Percentiles rank a stretch among this genome's conserved stretches.
Evolutionary conservation across 1,139 yeast species (phyloP).

Genomic region (Yamadazyma blattariae): DNA sequence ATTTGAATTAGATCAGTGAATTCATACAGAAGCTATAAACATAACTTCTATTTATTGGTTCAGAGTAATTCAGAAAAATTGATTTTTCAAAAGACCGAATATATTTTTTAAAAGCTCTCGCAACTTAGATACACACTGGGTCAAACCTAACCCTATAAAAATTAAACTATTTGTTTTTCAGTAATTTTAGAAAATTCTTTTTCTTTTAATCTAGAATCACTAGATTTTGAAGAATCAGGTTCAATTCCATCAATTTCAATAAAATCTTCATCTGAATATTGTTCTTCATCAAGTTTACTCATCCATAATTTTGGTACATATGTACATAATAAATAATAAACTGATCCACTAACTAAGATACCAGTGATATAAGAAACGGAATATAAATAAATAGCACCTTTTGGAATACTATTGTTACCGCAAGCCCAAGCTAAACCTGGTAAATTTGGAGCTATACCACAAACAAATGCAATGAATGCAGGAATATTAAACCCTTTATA

Average conservation of each 20-base stretch:
- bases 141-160: too few relatives aligned
- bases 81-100: too few relatives aligned
- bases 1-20: too few relatives aligned
- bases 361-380: constrained; percentile 10
- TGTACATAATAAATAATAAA: constrained; percentile 10
- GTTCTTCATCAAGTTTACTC: constrained; percentile 10
- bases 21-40: too few relatives aligned
- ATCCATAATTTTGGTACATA: constrained; percentile 11
- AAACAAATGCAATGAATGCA: constrained; percentile 12
- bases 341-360: constrained; percentile 6
- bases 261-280: constrained; percentile 2
- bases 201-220: background rate
- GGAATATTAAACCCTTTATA: constrained; percentile 12
- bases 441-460: constrained; percentile 12
- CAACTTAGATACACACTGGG: too few relatives aligned
- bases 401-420: constrained; percentile 6
- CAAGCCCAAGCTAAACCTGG: constrained; percentile 14
- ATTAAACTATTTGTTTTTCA: too few relatives aligned
- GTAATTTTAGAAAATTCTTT: too few relatives aligned
- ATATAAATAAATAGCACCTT: constrained; percentile 11
- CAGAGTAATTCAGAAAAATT: too few relatives aligned
- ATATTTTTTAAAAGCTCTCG: too few relatives aligned
- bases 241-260: background rate
- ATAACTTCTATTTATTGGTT: too few relatives aligned
- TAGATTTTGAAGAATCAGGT: background rate